Percentiles rank a stretch among this genome's conserved stretches.
phyloP scores from a whole-genome alignment of 164 flowering plant genomes.

The Annona cherimola region DNA sequence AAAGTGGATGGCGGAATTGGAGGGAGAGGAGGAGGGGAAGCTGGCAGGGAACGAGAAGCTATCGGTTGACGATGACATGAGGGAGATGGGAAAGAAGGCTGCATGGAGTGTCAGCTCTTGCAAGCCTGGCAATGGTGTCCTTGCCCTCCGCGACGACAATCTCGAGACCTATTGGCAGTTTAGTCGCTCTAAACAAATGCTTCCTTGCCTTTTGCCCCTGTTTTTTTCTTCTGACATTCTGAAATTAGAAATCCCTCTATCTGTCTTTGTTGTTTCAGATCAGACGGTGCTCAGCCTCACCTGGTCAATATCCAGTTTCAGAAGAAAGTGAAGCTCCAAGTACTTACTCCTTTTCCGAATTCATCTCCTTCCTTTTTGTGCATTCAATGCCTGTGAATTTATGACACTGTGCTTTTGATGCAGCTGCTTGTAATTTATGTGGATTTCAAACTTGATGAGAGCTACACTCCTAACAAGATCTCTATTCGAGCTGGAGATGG shows the following conservation, averaged over 20 bases:
- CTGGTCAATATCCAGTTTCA: conserved; percentile 86
- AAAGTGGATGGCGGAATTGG: conserved; percentile 40
- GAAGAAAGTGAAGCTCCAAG: conserved; percentile 88
- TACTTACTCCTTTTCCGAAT: conserved; percentile 11
- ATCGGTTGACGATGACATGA: conserved; percentile 58
- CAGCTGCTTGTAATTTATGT: conserved; percentile 79
- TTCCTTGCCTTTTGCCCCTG: too few relatives aligned
- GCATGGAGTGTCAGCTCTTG: conserved; percentile 98
- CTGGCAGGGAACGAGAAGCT: conserved; percentile 46
- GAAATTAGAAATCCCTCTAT: neutral
- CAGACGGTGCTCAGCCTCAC: conserved; percentile 98
- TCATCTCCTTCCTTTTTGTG: neutral
- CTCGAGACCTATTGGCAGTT: conserved; percentile 95
- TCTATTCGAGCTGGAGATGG: conserved; percentile 86
- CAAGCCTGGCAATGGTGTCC: conserved; percentile 94
- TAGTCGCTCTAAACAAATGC: too few relatives aligned
- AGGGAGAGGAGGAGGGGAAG: conserved; percentile 87
- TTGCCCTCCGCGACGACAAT: conserved; percentile 73
- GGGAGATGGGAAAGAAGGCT: conserved; percentile 90
- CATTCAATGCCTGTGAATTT: neutral
- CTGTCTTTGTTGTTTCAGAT: conserved; percentile 34
- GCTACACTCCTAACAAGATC: conserved; percentile 34
- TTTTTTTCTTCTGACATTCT: neutral
- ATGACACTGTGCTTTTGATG: neutral
- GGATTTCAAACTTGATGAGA: conserved; percentile 97